Evolutionary conservation across 2,329 filamentous ascomycete genomes (phyloP).

Genomic region (Aspergillus carbonarius): DNA sequence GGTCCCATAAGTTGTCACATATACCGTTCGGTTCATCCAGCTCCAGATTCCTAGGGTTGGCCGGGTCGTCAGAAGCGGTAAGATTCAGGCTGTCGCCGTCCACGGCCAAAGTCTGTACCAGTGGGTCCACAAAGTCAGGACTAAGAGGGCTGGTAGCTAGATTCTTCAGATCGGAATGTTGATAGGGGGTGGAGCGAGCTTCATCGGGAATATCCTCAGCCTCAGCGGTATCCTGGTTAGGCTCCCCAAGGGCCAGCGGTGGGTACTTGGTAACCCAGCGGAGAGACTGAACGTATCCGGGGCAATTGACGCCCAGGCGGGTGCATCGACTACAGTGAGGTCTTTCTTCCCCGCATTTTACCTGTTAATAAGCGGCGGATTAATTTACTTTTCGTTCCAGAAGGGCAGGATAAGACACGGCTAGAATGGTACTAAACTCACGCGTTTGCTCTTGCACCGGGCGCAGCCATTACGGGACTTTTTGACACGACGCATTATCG

Average conservation of each 20-base stretch:
- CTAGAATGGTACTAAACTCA: conserved; percentile 18
- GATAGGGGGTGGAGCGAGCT: conserved; percentile 1
- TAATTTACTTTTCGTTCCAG: neutral
- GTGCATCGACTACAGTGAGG: conserved; percentile 39
- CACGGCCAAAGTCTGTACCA: conserved; percentile 9
- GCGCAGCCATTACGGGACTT: conserved; percentile 44
- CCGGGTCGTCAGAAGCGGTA: neutral
- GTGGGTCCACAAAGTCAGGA: conserved; percentile 7
- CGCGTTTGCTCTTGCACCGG: conserved; percentile 44
- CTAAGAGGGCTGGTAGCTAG: neutral
- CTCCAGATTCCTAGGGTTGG: conserved; percentile 9
- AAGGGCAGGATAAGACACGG: neutral
- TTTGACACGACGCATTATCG: conserved; percentile 45
- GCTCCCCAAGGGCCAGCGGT: conserved; percentile 13
- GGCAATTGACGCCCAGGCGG: conserved; percentile 39
- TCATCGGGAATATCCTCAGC: conserved; percentile 6
- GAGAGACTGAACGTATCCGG: conserved; percentile 39
- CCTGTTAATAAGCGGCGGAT: conserved; percentile 21
- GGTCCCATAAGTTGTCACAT: conserved; percentile 34
- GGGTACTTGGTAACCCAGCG: conserved; percentile 39
- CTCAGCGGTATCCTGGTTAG: conserved; percentile 8
- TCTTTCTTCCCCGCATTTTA: conserved; percentile 44
- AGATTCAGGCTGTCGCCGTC: conserved; percentile 10
- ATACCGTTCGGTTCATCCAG: conserved; percentile 21
- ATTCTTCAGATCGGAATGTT: neutral